These are phyloP conservation scores for Xylaria sp. DNA, from an alignment of 495 filamentous ascomycete genomes.

Conservation along the genomic window DNA sequence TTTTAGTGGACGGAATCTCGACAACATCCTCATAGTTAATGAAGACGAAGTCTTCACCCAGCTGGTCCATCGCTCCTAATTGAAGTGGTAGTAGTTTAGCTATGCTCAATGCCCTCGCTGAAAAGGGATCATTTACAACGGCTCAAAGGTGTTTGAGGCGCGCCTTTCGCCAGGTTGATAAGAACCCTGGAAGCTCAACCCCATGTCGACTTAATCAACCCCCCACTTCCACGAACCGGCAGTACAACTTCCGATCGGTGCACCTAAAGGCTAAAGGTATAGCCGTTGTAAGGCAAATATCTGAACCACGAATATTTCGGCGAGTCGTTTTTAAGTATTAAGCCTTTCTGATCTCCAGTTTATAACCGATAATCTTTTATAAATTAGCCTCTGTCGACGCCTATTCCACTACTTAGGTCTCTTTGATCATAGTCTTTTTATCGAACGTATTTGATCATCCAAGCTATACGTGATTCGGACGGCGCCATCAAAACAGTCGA, in stretches of 20 bases:
- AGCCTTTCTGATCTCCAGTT: background rate
- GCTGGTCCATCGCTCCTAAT: conserved; percentile 26
- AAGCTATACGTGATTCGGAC: background rate
- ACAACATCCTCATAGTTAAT: conserved; percentile 35
- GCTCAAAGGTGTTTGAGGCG: background rate
- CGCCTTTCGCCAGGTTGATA: background rate
- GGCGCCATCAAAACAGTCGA: background rate
- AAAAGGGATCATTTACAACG: background rate
- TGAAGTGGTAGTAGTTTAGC: background rate
- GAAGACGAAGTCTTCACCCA: conserved; percentile 38
- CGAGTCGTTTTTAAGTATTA: background rate
- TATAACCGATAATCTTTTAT: background rate
- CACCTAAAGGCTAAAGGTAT: conserved; percentile 1
- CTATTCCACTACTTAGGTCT: background rate
- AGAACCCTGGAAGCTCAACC: background rate
- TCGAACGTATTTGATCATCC: background rate
- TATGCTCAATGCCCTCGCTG: background rate
- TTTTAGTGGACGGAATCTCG: conserved; percentile 20
- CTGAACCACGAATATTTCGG: background rate
- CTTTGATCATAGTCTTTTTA: background rate
- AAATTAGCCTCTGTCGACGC: background rate
- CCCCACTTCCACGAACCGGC: conserved; percentile 14
- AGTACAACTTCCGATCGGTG: background rate
- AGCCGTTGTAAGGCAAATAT: background rate
- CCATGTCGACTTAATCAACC: conserved; percentile 13